Evolutionary conservation across 768 basidiomycete species (phyloP), one percentile per base, ranked within the genome.

Genomic region (Rhizopogon vinicolor): DNA sequence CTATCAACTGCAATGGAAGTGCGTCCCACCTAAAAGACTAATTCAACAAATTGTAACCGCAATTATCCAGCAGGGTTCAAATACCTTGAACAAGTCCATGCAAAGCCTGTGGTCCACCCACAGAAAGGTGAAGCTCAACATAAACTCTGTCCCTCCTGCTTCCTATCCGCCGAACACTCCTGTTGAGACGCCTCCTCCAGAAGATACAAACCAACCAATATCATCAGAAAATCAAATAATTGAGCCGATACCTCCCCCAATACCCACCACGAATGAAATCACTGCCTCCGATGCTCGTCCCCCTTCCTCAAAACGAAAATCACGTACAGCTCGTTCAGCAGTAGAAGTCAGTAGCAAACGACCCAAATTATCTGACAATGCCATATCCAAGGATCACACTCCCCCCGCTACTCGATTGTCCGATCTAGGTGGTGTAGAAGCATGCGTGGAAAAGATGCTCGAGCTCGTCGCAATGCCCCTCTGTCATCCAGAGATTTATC

Each of bases 401-500:
- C 89, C 93, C 0, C 93, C 95, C 0, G 68, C 81, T 1, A 82
- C 88, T 0, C 81, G 91, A 8, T 74, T 98, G 4, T 83, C 91
- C 1, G 88, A 93, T 62, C 79, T 98, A 0, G 97, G 95, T 13
- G 97, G 96, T 8, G 81, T 98, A 5, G 87, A 91, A 54, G 64
- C 77, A 13, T 94, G 89, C 59, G 80, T 98, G 14, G 93, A 96
- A 67, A 94, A 94, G 69, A 83, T 98, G 76, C 81, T 97, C 39
- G 95, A 98, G 64, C 85, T 96, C n/a, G 93, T 98, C 13, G 93
- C 91, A 1, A 88, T 98, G 84, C 97, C 97, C 0, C 73, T 99
- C 1, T 85, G 86, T 51, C 95, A 98, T 72, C 97, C 97, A 0
- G 97, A 99, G 68, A 85, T 99, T 7, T 98, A 98, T 72, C 72